phyloP scores from a whole-genome alignment of 164 flowering plant genomes.

The Malania oleifera region DNA sequence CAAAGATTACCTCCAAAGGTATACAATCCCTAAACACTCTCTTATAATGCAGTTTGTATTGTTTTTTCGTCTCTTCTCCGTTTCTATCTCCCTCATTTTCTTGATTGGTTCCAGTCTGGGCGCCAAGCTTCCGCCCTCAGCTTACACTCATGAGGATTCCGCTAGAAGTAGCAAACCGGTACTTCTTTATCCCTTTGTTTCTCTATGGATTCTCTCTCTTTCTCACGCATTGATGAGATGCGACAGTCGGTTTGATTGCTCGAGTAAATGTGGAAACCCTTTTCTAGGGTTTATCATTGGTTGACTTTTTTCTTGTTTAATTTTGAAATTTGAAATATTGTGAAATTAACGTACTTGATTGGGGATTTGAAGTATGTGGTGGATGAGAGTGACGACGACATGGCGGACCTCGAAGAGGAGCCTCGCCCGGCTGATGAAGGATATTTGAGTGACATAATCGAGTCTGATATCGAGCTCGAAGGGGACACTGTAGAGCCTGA shows the following conservation, averaged over 20 bases:
- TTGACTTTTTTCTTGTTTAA: not conserved
- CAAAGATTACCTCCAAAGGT: conserved; percentile 90
- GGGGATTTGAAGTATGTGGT: conserved; percentile 20
- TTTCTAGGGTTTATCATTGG: not conserved
- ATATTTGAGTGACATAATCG: conserved; percentile 67
- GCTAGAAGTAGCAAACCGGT: conserved; percentile 27
- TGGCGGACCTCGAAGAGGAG: conserved; percentile 29
- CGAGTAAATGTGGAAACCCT: too few species aligned
- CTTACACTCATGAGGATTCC: conserved; percentile 19
- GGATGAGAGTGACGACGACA: conserved; percentile 64
- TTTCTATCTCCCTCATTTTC: not conserved
- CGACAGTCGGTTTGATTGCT: too few species aligned
- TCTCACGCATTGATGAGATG: too few species aligned
- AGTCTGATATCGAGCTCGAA: conserved; percentile 87
- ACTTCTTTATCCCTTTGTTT: not conserved
- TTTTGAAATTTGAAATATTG: not conserved
- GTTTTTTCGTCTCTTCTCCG: not conserved
- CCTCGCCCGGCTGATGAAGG: conserved; percentile 31
- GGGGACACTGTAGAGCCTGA: conserved; percentile 88
- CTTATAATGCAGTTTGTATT: not conserved
- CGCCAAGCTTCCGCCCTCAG: conserved; percentile 59
- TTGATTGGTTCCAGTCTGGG: conserved; percentile 54
- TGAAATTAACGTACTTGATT: not conserved
- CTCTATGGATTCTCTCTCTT: too few species aligned
- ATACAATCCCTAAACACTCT: not conserved